These are phyloP conservation scores for Chlamydomonas sp. DNA, from an alignment of 139 green algal genomes.

Conservation along the genomic window DNA sequence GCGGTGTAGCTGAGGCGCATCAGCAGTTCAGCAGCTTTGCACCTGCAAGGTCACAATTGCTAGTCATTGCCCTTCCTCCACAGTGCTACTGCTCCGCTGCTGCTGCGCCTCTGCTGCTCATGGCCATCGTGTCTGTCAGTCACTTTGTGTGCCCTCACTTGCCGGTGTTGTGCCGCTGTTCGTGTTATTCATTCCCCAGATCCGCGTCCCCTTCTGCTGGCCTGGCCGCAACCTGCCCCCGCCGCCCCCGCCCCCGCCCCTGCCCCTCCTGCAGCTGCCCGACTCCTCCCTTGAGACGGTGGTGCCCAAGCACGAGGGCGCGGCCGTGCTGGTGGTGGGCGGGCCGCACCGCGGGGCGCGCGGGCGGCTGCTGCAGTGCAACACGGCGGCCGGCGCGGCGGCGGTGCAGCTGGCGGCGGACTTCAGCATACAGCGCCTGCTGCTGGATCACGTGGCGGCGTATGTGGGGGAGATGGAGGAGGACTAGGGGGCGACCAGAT, in stretches of 20 bases:
- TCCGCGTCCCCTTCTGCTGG: background rate
- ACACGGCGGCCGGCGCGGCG: conserved; percentile 52
- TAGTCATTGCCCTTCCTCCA: too few relatives aligned
- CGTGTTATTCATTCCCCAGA: too few relatives aligned
- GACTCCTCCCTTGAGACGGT: conserved; percentile 83
- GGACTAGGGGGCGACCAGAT: background rate
- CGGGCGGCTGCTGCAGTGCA: conserved; percentile 65
- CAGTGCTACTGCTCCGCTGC: too few relatives aligned
- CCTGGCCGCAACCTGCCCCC: background rate
- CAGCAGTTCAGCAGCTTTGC: too few relatives aligned
- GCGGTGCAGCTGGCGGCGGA: conserved; percentile 79
- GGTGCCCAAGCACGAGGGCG: conserved; percentile 72
- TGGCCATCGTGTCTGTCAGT: too few relatives aligned
- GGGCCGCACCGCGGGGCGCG: conserved; percentile 64
- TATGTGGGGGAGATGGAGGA: conserved; percentile 60
- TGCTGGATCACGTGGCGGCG: conserved; percentile 78
- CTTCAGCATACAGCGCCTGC: conserved; percentile 68
- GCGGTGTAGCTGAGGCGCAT: too few relatives aligned
- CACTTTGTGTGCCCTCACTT: too few relatives aligned
- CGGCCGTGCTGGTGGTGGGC: conserved; percentile 69
- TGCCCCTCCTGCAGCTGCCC: conserved; percentile 42
- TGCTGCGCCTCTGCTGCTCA: too few relatives aligned
- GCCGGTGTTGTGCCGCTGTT: too few relatives aligned
- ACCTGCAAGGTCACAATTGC: too few relatives aligned
- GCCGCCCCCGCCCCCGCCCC: background rate